Conservation (phyloP, 2,329 filamentous ascomycete species). For the Neopestalotiopsis rosae region DNA sequence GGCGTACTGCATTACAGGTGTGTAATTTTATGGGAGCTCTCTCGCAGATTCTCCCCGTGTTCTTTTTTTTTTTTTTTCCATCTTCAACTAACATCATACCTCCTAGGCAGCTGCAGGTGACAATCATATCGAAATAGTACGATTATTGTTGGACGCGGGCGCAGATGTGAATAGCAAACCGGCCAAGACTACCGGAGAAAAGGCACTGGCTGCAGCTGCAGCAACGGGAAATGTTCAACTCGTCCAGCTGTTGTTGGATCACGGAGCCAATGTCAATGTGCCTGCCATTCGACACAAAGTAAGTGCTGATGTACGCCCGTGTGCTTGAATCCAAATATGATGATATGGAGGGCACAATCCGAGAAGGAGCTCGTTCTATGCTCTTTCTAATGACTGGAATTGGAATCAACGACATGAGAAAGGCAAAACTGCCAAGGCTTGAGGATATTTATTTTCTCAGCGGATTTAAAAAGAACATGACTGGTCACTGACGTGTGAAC, state of each 20-base stretch:
- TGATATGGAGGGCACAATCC: too few species aligned
- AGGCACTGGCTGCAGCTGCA: constrained; percentile 43
- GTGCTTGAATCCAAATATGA: background rate
- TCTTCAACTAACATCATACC: background rate
- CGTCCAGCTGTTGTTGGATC: constrained; percentile 33
- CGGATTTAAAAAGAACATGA: background rate
- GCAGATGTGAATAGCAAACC: constrained; percentile 39
- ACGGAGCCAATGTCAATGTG: constrained; percentile 39
- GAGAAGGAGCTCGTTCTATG: too few species aligned
- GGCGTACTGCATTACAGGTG: constrained; percentile 42
- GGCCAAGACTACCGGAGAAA: constrained; percentile 40
- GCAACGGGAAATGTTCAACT: constrained; percentile 31
- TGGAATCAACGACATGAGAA: background rate
- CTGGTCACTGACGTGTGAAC: background rate
- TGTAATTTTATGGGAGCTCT: background rate
- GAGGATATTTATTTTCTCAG: background rate
- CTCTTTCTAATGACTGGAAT: background rate
- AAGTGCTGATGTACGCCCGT: background rate
- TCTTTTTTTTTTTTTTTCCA: too few species aligned
- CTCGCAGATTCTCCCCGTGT: background rate
- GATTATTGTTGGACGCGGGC: constrained; percentile 32
- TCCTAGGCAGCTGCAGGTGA: constrained; percentile 32
- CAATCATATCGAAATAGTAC: constrained; percentile 33
- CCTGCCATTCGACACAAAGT: constrained; percentile 37
- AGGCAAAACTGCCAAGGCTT: background rate